Evolutionary conservation across 2,329 filamentous ascomycete genomes (phyloP).

Genomic region (Colletotrichum eleusines): DNA sequence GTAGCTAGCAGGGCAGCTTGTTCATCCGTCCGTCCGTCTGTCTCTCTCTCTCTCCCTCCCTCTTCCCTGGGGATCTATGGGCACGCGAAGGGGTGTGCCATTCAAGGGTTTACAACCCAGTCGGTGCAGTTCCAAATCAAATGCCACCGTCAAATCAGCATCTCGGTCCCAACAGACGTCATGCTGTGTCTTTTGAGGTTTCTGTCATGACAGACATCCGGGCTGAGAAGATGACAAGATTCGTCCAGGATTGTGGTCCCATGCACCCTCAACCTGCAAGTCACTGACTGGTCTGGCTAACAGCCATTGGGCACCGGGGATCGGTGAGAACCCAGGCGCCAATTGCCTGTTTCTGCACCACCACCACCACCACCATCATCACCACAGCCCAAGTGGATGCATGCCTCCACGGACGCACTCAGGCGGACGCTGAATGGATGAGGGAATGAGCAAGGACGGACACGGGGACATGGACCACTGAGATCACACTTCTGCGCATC

Average conservation of each 20-base stretch:
- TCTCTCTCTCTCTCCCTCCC: not conserved
- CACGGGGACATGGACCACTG: not conserved
- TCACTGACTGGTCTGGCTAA: constrained; percentile 27
- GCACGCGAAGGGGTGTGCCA: no score
- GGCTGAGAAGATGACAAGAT: constrained; percentile 5
- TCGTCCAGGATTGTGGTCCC: not conserved
- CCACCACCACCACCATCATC: not conserved
- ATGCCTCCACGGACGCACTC: constrained; percentile 29
- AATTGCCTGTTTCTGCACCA: constrained; percentile 23
- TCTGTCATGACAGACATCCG: not conserved
- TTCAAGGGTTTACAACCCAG: no score
- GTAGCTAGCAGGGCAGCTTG: constrained; percentile 25
- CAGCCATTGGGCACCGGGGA: constrained; percentile 31
- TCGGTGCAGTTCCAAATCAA: not conserved
- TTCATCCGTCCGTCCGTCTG: not conserved
- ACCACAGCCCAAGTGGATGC: constrained; percentile 36
- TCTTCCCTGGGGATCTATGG: no score
- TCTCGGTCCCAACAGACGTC: not conserved
- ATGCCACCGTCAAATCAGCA: not conserved
- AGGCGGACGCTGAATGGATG: constrained; percentile 23
- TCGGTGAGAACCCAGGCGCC: constrained; percentile 32
- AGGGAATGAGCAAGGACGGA: constrained; percentile 2
- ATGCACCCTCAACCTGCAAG: constrained; percentile 31
- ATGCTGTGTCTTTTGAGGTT: not conserved
- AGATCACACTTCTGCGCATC: constrained; percentile 20